These are phyloP conservation scores for Echeveria elegans DNA, from an alignment of 164 flowering plant species.

Conservation along the genomic window DNA sequence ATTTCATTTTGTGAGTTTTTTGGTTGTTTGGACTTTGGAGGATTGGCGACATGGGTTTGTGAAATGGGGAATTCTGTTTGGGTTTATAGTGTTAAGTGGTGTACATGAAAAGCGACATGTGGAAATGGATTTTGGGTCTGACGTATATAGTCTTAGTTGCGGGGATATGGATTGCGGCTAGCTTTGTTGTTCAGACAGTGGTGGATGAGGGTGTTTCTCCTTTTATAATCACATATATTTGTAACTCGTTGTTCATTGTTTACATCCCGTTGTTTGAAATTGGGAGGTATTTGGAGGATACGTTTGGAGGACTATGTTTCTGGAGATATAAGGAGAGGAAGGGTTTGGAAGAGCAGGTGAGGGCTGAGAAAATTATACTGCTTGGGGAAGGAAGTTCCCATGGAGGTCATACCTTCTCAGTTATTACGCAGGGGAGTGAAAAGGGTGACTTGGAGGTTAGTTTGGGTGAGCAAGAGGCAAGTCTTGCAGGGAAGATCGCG, in stretches of 20 bases:
- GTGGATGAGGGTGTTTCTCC: slow-evolving; percentile 89
- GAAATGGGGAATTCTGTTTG: background rate
- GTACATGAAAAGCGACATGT: slow-evolving; percentile 33
- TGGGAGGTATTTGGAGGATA: slow-evolving; percentile 65
- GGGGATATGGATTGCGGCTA: slow-evolving; percentile 82
- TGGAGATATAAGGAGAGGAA: slow-evolving; percentile 21
- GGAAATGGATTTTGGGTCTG: slow-evolving; percentile 81
- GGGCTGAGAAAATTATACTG: slow-evolving; percentile 57
- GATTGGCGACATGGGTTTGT: background rate
- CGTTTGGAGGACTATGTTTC: slow-evolving; percentile 33
- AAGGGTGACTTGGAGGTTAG: background rate
- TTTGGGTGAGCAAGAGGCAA: background rate
- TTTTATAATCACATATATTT: slow-evolving; percentile 83
- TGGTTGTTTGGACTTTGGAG: background rate
- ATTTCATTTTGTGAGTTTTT: background rate
- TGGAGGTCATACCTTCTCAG: slow-evolving; percentile 14
- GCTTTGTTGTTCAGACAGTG: slow-evolving; percentile 85
- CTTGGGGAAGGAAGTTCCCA: slow-evolving; percentile 26
- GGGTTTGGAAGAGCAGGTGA: slow-evolving; percentile 19
- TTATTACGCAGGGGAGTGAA: slow-evolving; percentile 8
- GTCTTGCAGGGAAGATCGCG: background rate
- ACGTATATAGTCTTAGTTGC: slow-evolving; percentile 70
- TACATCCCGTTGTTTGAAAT: slow-evolving; percentile 74
- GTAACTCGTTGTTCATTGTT: slow-evolving; percentile 80
- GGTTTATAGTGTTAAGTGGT: background rate